Percentiles rank a stretch among this genome's conserved stretches.
These are phyloP conservation scores for Geoglossum glabrum DNA, from an alignment of 495 filamentous ascomycete genomes.

Conservation along the genomic window DNA sequence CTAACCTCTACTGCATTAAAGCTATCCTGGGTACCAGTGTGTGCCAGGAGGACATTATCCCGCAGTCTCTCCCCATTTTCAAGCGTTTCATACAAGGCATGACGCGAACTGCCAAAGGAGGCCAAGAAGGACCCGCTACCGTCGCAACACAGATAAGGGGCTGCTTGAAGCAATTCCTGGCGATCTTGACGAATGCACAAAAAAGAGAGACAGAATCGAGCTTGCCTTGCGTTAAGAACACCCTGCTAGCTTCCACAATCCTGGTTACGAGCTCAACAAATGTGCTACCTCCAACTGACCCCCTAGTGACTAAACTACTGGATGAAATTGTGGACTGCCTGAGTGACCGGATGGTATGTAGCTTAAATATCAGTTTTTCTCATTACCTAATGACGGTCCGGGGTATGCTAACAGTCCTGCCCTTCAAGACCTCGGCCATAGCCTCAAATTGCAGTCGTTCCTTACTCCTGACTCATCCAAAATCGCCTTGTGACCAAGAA, in stretches of 20 bases:
- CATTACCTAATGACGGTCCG: neutral
- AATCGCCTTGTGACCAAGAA: slow-evolving; percentile 47
- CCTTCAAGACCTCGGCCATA: slow-evolving; percentile 51
- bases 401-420: neutral
- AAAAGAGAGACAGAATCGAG: slow-evolving; percentile 63
- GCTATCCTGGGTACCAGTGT: slow-evolving; percentile 66
- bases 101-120: slow-evolving; percentile 24
- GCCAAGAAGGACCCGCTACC: slow-evolving; percentile 16
- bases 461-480: slow-evolving; percentile 43
- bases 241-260: slow-evolving; percentile 69
- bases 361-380: neutral
- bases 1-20: neutral
- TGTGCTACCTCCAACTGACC: slow-evolving; percentile 49
- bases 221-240: slow-evolving; percentile 80
- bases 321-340: slow-evolving; percentile 70
- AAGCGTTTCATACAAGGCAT: slow-evolving; percentile 71
- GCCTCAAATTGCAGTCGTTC: slow-evolving; percentile 74
- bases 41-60: slow-evolving; percentile 75
- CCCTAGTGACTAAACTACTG: slow-evolving; percentile 44
- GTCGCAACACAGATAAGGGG: slow-evolving; percentile 40
- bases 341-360: slow-evolving; percentile 44
- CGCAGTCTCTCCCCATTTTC: slow-evolving; percentile 78
- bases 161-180: slow-evolving; percentile 57
- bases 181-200: slow-evolving; percentile 65
- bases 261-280: slow-evolving; percentile 64